Percentiles rank a stretch among this genome's conserved stretches.
phyloP scores from a whole-genome alignment of 73 alveolate genomes.

The Breviolum minutum region DNA sequence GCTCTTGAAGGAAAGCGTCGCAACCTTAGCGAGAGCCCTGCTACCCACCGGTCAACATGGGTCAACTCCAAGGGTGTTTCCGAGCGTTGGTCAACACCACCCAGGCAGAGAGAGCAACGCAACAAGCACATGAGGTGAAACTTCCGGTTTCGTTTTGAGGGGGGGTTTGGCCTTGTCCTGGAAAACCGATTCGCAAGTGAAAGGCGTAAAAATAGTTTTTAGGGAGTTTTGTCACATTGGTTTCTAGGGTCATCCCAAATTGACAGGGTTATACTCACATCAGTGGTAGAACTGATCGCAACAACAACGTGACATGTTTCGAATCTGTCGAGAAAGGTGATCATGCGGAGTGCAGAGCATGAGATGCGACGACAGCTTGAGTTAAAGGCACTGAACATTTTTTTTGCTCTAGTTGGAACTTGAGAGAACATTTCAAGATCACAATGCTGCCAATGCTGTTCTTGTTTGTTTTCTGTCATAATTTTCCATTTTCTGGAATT shows the following conservation, averaged over 20 bases:
- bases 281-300: too few species aligned
- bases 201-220: background rate
- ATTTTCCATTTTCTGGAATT: background rate
- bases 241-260: background rate
- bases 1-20: constrained; percentile 17
- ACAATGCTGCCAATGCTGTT: too few species aligned
- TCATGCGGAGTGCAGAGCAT: constrained; percentile 44
- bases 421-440: too few species aligned
- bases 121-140: constrained; percentile 31
- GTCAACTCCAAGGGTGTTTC: background rate
- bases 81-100: background rate
- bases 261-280: too few species aligned
- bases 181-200: background rate
- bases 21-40: background rate
- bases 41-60: too few species aligned
- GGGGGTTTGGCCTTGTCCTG: background rate
- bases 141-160: background rate
- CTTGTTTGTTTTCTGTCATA: too few species aligned
- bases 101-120: constrained; percentile 34
- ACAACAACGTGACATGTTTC: background rate
- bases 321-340: background rate
- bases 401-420: background rate
- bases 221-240: background rate
- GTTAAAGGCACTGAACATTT: background rate
- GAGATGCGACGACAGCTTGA: constrained; percentile 32